These are phyloP conservation scores for Kazachstania kunashirensis DNA, from an alignment of 805 yeast species.

Conservation along the genomic window DNA sequence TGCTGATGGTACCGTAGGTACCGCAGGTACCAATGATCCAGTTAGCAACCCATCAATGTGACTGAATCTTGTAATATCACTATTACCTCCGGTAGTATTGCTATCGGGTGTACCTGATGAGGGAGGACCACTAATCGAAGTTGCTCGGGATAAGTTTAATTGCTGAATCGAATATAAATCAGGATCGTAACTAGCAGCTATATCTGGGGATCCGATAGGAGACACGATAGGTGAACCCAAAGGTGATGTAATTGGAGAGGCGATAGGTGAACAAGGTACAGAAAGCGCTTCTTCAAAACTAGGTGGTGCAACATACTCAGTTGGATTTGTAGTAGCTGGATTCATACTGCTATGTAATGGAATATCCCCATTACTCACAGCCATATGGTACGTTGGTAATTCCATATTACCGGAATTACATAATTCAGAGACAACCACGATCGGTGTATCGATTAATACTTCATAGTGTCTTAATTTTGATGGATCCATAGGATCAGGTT, in stretches of 20 bases:
- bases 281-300: conserved; percentile 54
- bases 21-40: not conserved
- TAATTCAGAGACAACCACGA: conserved; percentile 39
- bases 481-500: conserved; percentile 40
- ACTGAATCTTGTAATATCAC: not conserved
- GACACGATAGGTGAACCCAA: conserved; percentile 14
- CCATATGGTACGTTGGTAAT: conserved; percentile 31
- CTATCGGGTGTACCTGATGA: not conserved
- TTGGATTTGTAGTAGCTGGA: conserved; percentile 4
- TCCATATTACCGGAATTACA: conserved; percentile 32
- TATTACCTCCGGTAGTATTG: not conserved
- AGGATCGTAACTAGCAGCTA: conserved; percentile 11
- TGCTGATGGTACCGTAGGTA: conserved; percentile 4
- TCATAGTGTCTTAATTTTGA: conserved; percentile 61
- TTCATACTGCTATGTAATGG: too few relatives aligned
- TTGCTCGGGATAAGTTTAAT: conserved; percentile 16
- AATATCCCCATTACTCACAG: conserved; percentile 10
- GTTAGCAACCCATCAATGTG: conserved; percentile 1
- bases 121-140: conserved; percentile 16
- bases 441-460: conserved; percentile 71
- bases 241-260: conserved; percentile 10
- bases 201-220: conserved; percentile 11
- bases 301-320: conserved; percentile 34
- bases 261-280: conserved; percentile 36
- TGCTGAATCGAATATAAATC: conserved; percentile 17